Evolutionary conservation across 176 grass and related monocot species (phyloP).

Genomic region (Avena eriantha): DNA sequence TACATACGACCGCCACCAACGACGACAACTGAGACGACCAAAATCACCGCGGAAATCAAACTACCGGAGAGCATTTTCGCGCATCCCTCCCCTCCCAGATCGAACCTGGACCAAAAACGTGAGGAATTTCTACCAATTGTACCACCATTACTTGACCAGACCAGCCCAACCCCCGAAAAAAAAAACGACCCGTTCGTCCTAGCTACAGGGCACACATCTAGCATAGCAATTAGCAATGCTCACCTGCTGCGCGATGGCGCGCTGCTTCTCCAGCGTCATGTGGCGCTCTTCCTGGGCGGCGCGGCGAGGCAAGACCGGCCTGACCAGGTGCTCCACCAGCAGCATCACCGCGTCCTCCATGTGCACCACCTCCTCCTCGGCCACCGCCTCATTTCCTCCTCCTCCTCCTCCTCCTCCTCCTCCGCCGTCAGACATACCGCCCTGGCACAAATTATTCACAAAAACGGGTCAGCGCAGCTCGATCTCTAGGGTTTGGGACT

Average conservation of each 20-base stretch:
- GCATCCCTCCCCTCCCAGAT: background rate
- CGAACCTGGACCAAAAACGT: background rate
- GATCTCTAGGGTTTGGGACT: conserved; percentile 26
- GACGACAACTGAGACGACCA: background rate
- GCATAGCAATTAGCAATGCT: background rate
- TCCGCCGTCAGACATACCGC: background rate
- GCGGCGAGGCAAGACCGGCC: conserved; percentile 47
- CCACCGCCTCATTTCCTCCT: background rate
- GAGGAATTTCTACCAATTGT: background rate
- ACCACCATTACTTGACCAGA: background rate
- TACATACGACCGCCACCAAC: background rate
- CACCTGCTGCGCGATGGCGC: conserved; percentile 64
- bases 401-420: background rate
- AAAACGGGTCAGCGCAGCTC: background rate
- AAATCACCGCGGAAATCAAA: background rate
- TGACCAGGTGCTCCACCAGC: conserved; percentile 67
- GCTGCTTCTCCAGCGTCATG: conserved; percentile 33
- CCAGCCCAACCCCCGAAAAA: too few relatives aligned
- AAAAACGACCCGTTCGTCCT: too few relatives aligned
- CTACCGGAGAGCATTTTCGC: background rate
- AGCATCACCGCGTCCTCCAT: conserved; percentile 71
- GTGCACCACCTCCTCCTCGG: conserved; percentile 19
- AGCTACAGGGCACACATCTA: too few relatives aligned
- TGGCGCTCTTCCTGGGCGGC: background rate
- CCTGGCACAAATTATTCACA: background rate